Base-by-base conservation (phyloP, 345 rosid genomes). In the Salix udensis region DNA sequence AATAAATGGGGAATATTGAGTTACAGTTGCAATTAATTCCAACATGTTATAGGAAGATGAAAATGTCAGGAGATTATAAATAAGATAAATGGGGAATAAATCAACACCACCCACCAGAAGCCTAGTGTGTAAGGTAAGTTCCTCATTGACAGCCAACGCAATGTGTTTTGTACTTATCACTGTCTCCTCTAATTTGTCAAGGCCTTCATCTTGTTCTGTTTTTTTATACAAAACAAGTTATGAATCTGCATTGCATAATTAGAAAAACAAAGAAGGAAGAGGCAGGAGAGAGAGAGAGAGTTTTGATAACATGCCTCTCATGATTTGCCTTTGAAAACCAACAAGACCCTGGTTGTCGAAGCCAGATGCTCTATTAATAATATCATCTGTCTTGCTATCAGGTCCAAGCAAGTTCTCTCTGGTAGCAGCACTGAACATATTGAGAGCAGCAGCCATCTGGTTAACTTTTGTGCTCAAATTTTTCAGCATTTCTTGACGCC, bases 151-250 rank as follows among this genome's bases (percentile, higher is more conserved):
- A 53, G 98, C 94, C 82, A 91, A 67, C 30, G 98, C 97, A 74
- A 94, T 91, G 75, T 94, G 98, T 82, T 94, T 94, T 53, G 98
- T 89, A 84, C 98, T 94, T 79, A 82, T 84, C 46, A 92, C 96
- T 3, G 98, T 89, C 77, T 82, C 95, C 84, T 94, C 97, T 85
- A 96, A 85, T 83, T 92, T 81, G 85, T 88, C 99, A 76, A 96
- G 97, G 68, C 97, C 99, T 77, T 96, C 99, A 75, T 96, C 99
- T 94, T 96, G 99, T 82, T 96, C 99, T 96, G 91, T 74, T 88
- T 52, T 50, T 58, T 68, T 39, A 61, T 18, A 16, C 14, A 58
- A 75, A 16, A 65, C 11, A 14, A 62, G 13, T 28, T 55, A 34
- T 64, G 76, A 46, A 75, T 65, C 42, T 6, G 9, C 15, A 37